phyloP scores from a whole-genome alignment of 2,329 filamentous ascomycete species.

The Pseudogymnoascus sp. region DNA sequence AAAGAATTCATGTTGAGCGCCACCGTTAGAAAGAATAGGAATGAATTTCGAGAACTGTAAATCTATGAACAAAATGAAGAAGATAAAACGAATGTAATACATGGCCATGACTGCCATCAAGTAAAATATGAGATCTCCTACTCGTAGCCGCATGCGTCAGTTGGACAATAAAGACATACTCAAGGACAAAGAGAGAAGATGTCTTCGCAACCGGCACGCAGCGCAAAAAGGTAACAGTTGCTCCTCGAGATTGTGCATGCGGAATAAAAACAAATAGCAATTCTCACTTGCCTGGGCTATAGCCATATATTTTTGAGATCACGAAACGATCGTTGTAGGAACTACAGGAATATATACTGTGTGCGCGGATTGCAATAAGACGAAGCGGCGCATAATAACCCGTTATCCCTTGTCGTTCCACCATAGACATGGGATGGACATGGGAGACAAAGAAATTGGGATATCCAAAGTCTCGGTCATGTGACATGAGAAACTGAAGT shows the following conservation, averaged over 20 bases:
- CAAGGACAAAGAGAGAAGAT: neutral
- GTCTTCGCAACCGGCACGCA: neutral
- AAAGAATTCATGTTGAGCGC: neutral
- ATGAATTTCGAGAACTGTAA: neutral
- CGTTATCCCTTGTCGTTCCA: neutral
- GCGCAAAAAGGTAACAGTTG: neutral
- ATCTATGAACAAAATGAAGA: neutral
- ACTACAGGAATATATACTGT: neutral
- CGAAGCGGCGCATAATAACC: neutral
- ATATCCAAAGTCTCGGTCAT: neutral
- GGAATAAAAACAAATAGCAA: neutral
- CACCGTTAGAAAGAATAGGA: neutral
- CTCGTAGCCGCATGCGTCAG: constrained; percentile 3
- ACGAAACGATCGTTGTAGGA: neutral
- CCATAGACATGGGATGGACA: neutral
- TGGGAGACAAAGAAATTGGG: neutral
- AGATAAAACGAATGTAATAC: neutral
- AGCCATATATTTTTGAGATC: neutral
- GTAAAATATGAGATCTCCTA: neutral
- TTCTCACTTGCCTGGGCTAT: neutral
- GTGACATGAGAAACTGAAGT: neutral
- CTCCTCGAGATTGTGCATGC: neutral
- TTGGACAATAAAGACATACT: constrained; percentile 1
- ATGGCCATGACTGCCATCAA: neutral
- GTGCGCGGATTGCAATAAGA: neutral